Evolutionary conservation across 306 rosid species (phyloP), one percentile per base, ranked within the genome.

Genomic region (Macrotyloma uniflorum): DNA sequence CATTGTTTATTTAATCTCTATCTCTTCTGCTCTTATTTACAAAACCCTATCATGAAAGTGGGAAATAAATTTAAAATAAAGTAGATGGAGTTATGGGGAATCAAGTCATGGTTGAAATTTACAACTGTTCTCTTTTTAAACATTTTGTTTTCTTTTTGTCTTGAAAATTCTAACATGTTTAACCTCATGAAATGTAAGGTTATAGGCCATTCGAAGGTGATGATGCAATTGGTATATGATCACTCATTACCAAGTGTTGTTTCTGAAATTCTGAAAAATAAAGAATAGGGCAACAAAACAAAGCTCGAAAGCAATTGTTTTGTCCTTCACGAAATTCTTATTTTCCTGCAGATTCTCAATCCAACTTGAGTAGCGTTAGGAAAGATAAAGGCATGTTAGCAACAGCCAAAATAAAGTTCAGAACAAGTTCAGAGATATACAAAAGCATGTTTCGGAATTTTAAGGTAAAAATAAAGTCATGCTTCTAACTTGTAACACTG

Each of bases 231-330:
- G 30, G 30, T 65, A 38, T 64, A 36, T 63, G 8, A 18, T 35
- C 3, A 32, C 28, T 64, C 47, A 7, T 9, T 35, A n/a, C n/a
- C n/a, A n/a, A n/a, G n/a, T n/a, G n/a, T 42, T 24, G 15, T 62
- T 63, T 33, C 26, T n/a, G n/a, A n/a, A n/a, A n/a, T n/a, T n/a
- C n/a, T n/a, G 69, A 63, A 42, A 42, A 42, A 63, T n/a, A 33
- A 59, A 58, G 69, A 63, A 18, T 33, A n/a, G 67, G 20, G 40
- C 46, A 63, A 66, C 18, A 38, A 38, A 38, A 38, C 71, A 66
- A 40, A 70, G 76, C 19, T 32, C 14, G 47, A 70, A 50, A 51
- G 64, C 76, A 71, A 53, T 71, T 32, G 76, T 5, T 74, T 28
- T 74, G 79, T 59, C 59, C 35, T 18, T 59, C 67, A 33, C 59